Evolutionary conservation across 129 eudicot genomes (phyloP).

Genomic region (Daucus carota): DNA sequence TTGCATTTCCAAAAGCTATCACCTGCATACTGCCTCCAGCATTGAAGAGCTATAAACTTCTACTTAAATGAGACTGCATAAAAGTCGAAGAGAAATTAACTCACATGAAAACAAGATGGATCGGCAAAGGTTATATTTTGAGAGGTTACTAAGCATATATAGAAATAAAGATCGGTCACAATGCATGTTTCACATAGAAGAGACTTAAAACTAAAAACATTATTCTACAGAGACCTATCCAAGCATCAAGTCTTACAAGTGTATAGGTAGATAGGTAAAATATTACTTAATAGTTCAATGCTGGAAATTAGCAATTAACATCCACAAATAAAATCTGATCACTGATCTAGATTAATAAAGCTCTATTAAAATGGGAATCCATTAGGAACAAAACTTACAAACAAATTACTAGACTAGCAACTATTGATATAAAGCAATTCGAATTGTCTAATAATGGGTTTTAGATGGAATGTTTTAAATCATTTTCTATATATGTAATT

Average conservation of each 20-base stretch:
- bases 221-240: neutral
- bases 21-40: constrained; percentile 92
- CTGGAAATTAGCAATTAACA: neutral
- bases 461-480: neutral
- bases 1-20: constrained; percentile 90
- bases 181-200: neutral
- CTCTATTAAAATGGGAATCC: neutral
- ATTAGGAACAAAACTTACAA: neutral
- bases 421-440: neutral
- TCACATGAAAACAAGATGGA: neutral
- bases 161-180: neutral
- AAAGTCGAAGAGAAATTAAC: constrained; percentile 1
- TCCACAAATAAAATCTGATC: neutral
- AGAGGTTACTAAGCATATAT: neutral
- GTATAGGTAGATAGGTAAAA: neutral
- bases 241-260: neutral
- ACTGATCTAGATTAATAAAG: neutral
- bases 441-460: neutral
- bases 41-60: constrained; percentile 37
- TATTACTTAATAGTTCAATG: neutral
- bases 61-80: constrained; percentile 23
- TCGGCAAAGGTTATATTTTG: neutral
- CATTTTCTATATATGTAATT: neutral
- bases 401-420: neutral
- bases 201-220: too few species aligned